Conservation (phyloP, 2,329 filamentous ascomycete genomes). For the Aspergillus latus region DNA sequence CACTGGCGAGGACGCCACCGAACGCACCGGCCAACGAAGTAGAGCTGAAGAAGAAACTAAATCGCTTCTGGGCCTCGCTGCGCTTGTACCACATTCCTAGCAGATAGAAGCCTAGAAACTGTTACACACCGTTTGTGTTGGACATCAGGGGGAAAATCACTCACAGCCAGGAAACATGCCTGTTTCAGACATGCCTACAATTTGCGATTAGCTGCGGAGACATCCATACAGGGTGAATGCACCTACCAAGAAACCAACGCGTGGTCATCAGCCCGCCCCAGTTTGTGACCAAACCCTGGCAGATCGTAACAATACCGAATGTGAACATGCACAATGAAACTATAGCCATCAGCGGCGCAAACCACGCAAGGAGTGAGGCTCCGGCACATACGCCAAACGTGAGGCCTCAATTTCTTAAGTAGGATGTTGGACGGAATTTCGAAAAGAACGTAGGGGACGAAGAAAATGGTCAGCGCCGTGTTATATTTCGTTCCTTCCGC, state of each 20-base stretch:
- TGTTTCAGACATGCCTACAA: constrained; percentile 62
- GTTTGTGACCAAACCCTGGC: constrained; percentile 74
- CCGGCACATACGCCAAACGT: constrained; percentile 59
- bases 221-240: too few relatives aligned
- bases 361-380: neutral
- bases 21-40: constrained; percentile 63
- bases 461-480: constrained; percentile 76
- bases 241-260: constrained; percentile 72
- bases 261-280: constrained; percentile 76
- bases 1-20: constrained; percentile 61
- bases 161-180: constrained; percentile 69
- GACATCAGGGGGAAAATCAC: constrained; percentile 20
- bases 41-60: constrained; percentile 90
- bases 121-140: neutral
- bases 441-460: constrained; percentile 69
- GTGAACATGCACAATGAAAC: constrained; percentile 78
- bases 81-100: constrained; percentile 84
- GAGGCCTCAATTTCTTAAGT: constrained; percentile 65
- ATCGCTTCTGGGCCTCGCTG: constrained; percentile 83
- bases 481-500: constrained; percentile 62
- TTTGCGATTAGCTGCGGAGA: constrained; percentile 1
- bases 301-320: constrained; percentile 73
- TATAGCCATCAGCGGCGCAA: constrained; percentile 18
- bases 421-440: constrained; percentile 71
- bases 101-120: constrained; percentile 54